These are phyloP conservation scores for Dissophora ornata DNA, from an alignment of 192 early-diverging fungal species.

Conservation along the genomic window DNA sequence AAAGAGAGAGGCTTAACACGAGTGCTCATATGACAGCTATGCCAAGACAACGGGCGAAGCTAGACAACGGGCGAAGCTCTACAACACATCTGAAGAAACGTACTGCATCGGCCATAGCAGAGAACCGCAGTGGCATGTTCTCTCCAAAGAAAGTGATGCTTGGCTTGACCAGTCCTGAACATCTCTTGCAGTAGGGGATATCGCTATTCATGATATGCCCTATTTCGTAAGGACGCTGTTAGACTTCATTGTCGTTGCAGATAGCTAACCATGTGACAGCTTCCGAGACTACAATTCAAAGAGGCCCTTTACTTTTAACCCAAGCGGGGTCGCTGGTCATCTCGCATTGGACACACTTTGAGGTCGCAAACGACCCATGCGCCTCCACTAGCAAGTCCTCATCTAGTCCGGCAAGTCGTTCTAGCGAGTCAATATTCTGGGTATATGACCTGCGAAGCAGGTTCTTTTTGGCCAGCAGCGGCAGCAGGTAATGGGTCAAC, in stretches of 20 bases:
- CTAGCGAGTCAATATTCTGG: constrained; percentile 97
- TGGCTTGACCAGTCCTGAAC: constrained; percentile 87
- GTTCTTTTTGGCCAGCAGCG: constrained; percentile 75
- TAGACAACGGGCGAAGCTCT: too few relatives aligned
- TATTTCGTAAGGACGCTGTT: neutral
- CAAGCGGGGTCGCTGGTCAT: constrained; percentile 50
- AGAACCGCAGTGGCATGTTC: constrained; percentile 82
- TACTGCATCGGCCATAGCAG: constrained; percentile 37
- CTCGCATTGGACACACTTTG: constrained; percentile 79
- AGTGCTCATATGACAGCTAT: too few relatives aligned
- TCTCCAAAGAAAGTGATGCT: constrained; percentile 99
- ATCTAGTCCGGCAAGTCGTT: constrained; percentile 83
- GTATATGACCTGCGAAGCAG: constrained; percentile 88
- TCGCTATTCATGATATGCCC: constrained; percentile 63
- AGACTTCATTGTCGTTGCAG: too few relatives aligned
- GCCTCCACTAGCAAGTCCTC: constrained; percentile 86
- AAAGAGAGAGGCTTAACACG: neutral
- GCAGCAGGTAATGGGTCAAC: constrained; percentile 88
- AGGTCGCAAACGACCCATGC: constrained; percentile 91
- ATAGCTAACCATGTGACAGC: neutral
- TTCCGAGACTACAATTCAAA: neutral
- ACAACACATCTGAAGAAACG: neutral
- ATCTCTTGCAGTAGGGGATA: constrained; percentile 79
- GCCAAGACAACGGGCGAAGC: too few relatives aligned
- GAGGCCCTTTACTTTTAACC: constrained; percentile 42